Evolutionary conservation across 2,329 filamentous ascomycete species (phyloP).

Genomic region (Penicillium sp.): DNA sequence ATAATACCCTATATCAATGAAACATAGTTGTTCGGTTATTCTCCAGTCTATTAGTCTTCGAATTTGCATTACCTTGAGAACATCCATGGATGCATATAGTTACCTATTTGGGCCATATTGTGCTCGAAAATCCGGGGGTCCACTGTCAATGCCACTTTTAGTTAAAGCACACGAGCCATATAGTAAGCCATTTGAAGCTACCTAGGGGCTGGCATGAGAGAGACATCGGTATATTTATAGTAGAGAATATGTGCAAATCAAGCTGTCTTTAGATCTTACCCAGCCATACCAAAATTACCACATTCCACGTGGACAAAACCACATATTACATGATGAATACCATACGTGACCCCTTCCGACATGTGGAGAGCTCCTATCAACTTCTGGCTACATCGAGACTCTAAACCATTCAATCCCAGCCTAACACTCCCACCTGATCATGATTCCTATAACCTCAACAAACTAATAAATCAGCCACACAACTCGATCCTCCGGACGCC

Average conservation of each 20-base stretch:
- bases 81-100: neutral
- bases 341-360: slow-evolving; percentile 6
- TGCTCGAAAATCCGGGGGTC: neutral
- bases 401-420: neutral
- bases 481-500: slow-evolving; percentile 25
- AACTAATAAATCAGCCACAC: slow-evolving; percentile 16
- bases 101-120: neutral
- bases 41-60: neutral
- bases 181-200: neutral
- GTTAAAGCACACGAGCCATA: neutral
- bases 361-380: slow-evolving; percentile 7
- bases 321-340: slow-evolving; percentile 4
- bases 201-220: neutral
- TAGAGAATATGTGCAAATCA: neutral
- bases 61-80: neutral
- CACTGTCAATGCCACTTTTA: neutral
- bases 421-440: slow-evolving; percentile 4
- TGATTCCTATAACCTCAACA: slow-evolving; percentile 11
- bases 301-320: neutral
- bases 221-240: neutral
- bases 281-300: slow-evolving; percentile 2
- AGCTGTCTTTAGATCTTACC: neutral
- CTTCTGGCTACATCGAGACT: neutral
- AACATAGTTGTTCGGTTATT: neutral
- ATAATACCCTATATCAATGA: neutral